Evolutionary conservation across 176 grass and related monocot species (phyloP), one percentile per base, ranked within the genome.

Genomic region (Ensete ventricosum): DNA sequence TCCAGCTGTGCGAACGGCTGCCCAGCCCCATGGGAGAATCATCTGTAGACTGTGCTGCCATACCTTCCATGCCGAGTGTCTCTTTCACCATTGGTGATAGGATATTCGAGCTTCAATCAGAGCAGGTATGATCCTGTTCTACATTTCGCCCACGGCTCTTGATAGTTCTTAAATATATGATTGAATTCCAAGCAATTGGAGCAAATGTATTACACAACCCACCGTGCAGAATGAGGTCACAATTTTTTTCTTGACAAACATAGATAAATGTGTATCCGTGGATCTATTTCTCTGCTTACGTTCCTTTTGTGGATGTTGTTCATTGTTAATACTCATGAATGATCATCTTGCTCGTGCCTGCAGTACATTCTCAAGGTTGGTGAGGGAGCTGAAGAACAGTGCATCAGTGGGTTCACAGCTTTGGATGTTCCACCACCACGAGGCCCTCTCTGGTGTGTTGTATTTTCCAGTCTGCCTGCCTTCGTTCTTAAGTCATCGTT

Each of bases 341-440:
- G 11, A 26, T 74, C 14, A 62, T 25, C 9, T 55, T 54, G 9
- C 53, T 1, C 2, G 72, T 64, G 65, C 54, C 3, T 66, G 82
- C 89, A 96, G 92, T 96, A 92, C 69, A 80, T 96, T 75, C 75
- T 96, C 50, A 86, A 97, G 86, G 84, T 93, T 73, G 90, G 88
- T 50, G 87, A 84, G 51, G 94, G 88, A 62, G 53, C 79, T 14
- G 79, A 62, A 24, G 83, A 82, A 23, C 88, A 93, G 81, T 97
- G 94, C 90, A 97, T 97, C 83, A 97, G 94, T 51, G 94, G 94
- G 19, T 97, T 97, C 80, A 93, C 88, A 14, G 94, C 90, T 27
- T 65, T 93, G 71, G 90, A 97, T 19, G 87, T 97, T 29, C 82
- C 94, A 11, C 81, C 90, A 20, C 94, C 94, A 51, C 87, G 81